These are phyloP conservation scores for Chenopodium suecicum DNA, from an alignment of 148 eudicot species.

Conservation along the genomic window DNA sequence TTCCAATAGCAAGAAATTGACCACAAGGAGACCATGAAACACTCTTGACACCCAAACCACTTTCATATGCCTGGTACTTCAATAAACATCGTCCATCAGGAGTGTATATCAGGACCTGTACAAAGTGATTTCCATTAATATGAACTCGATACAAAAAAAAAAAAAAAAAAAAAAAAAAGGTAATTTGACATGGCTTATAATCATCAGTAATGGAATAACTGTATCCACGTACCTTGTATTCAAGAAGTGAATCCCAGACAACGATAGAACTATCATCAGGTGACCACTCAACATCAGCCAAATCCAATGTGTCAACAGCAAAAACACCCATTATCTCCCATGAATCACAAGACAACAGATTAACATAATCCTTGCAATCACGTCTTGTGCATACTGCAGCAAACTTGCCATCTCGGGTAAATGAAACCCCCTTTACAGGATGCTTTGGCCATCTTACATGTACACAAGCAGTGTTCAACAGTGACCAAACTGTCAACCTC, in stretches of 20 bases:
- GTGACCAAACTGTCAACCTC: conserved; percentile 90
- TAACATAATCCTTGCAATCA: conserved; percentile 92
- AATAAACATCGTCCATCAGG: conserved; percentile 91
- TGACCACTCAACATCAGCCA: conserved; percentile 93
- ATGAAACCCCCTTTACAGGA: conserved; percentile 85
- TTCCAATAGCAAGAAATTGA: conserved; percentile 89
- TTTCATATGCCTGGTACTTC: conserved; percentile 97
- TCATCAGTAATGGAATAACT: neutral
- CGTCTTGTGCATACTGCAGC: conserved; percentile 96
- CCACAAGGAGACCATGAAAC: conserved; percentile 99
- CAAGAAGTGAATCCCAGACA: conserved; percentile 97
- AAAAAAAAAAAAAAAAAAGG: neutral
- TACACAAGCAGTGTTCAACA: conserved; percentile 90
- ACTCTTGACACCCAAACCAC: conserved; percentile 92
- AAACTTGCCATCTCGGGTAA: conserved; percentile 88
- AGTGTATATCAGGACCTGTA: conserved; percentile 83
- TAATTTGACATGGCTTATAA: neutral
- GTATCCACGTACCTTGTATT: conserved; percentile 68
- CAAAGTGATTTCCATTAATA: conserved; percentile 11
- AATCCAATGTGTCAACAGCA: conserved; percentile 88
- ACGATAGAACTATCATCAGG: conserved; percentile 96
- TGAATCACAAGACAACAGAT: conserved; percentile 73
- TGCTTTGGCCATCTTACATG: conserved; percentile 92
- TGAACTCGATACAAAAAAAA: neutral
- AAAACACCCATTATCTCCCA: conserved; percentile 95